These are phyloP conservation scores for Tephrocybe rancida DNA, from an alignment of 768 basidiomycete genomes.

Conservation along the genomic window DNA sequence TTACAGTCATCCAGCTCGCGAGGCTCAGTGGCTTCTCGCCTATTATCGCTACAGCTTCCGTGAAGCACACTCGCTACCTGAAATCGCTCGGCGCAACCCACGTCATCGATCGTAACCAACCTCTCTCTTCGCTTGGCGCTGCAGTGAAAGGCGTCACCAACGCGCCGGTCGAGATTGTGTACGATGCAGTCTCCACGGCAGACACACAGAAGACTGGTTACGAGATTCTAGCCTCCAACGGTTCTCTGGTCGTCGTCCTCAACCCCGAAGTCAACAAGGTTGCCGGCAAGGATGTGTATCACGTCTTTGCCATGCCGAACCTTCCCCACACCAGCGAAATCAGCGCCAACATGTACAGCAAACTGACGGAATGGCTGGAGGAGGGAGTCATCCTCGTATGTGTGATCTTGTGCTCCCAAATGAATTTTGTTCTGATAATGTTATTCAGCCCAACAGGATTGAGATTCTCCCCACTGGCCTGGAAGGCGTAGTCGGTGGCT, in stretches of 20 bases:
- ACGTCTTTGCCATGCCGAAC: constrained; percentile 23
- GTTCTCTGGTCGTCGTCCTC: constrained; percentile 29
- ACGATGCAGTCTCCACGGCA: constrained; percentile 31
- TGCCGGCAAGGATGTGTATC: constrained; percentile 11
- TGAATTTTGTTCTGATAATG: background rate
- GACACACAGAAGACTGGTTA: constrained; percentile 40
- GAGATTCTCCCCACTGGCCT: constrained; percentile 47
- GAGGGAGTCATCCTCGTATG: constrained; percentile 36
- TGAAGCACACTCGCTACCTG: constrained; percentile 25
- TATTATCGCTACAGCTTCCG: constrained; percentile 37
- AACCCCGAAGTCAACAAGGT: constrained; percentile 10
- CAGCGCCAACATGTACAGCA: constrained; percentile 21
- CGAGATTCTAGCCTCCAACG: constrained; percentile 35
- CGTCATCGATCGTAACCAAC: constrained; percentile 27
- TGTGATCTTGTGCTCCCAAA: background rate
- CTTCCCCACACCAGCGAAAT: constrained; percentile 20
- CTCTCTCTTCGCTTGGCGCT: constrained; percentile 3
- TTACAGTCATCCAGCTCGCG: constrained; percentile 39
- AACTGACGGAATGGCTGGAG: constrained; percentile 30
- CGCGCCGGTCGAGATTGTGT: constrained; percentile 21
- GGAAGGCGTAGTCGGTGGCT: constrained; percentile 40
- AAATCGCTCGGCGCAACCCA: constrained; percentile 39
- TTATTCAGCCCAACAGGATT: constrained; percentile 41
- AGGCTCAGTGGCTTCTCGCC: constrained; percentile 39
- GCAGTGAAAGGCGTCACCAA: constrained; percentile 14